A percentile compares a stretch with the other conserved stretches of the same genome.
These are phyloP conservation scores for Globisporangium iwayamae DNA, from an alignment of 352 stramenopile genomes.

Conservation along the genomic window DNA sequence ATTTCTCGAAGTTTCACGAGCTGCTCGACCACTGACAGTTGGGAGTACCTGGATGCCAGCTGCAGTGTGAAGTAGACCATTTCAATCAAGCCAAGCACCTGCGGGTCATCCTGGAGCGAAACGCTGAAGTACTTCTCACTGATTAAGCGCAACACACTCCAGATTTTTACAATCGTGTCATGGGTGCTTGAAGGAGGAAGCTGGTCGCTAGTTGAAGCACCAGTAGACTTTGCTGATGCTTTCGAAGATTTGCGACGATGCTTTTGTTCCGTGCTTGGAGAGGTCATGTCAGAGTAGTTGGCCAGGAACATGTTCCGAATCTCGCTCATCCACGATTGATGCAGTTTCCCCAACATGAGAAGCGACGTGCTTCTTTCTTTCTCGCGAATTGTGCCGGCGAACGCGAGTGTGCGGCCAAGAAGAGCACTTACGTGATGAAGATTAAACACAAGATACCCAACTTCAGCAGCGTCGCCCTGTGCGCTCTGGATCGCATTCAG, in stretches of 20 bases:
- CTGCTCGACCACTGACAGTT: conserved; percentile 1
- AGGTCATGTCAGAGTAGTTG: conserved; percentile 13
- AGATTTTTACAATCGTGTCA: conserved; percentile 29
- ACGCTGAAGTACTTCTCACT: conserved; percentile 77
- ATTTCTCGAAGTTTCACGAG: conserved; percentile 17
- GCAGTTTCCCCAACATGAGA: conserved; percentile 47
- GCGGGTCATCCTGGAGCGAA: conserved; percentile 27
- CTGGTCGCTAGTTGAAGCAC: not conserved
- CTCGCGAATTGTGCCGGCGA: conserved; percentile 14
- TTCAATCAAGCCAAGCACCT: conserved; percentile 24
- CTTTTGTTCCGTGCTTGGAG: not conserved
- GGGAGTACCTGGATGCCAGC: conserved; percentile 21
- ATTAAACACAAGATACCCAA: conserved; percentile 34
- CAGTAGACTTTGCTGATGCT: not conserved
- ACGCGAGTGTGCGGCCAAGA: conserved; percentile 35
- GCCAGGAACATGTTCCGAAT: conserved; percentile 42
- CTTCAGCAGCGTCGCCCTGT: not conserved
- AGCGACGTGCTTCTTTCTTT: conserved; percentile 23
- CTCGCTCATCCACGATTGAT: conserved; percentile 62
- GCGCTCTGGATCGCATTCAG: conserved; percentile 25
- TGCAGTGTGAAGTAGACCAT: conserved; percentile 42
- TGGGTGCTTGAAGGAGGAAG: not conserved
- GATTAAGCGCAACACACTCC: conserved; percentile 24
- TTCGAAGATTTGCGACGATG: not conserved
- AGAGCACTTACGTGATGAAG: conserved; percentile 44